Evolutionary conservation across 192 early-diverging fungal species (phyloP).

Genomic region (Linnemannia exigua): DNA sequence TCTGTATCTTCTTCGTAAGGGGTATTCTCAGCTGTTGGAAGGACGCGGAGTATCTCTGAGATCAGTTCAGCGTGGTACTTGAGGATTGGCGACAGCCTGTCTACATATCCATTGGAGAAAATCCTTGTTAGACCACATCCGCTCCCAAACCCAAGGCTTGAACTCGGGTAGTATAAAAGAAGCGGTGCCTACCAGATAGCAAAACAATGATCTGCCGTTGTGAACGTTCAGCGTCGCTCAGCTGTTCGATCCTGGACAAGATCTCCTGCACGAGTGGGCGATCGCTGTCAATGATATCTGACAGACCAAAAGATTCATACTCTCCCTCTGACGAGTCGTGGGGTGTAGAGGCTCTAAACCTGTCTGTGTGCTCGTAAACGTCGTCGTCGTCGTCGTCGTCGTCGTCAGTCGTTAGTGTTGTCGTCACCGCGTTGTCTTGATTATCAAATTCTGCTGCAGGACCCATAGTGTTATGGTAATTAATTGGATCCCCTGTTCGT

Average conservation of each 20-base stretch:
- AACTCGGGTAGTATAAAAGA: background rate
- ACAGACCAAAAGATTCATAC: background rate
- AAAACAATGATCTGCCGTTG: slow-evolving; percentile 18
- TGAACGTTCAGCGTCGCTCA: slow-evolving; percentile 11
- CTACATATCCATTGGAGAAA: background rate
- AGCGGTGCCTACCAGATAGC: slow-evolving; percentile 16
- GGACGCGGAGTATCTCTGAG: slow-evolving; percentile 30
- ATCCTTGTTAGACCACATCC: background rate
- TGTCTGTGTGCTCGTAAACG: background rate
- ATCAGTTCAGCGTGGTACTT: slow-evolving; percentile 43
- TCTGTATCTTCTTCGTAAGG: background rate
- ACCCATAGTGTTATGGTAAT: background rate
- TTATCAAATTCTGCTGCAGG: background rate
- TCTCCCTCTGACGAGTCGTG: background rate
- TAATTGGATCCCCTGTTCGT: too few relatives aligned
- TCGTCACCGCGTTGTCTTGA: background rate
- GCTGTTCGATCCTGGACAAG: slow-evolving; percentile 18
- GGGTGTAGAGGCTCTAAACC: background rate
- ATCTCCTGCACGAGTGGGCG: slow-evolving; percentile 3
- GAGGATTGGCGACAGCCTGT: slow-evolving; percentile 35
- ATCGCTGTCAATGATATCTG: background rate
- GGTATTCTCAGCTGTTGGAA: slow-evolving; percentile 7
- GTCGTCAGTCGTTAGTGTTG: background rate
- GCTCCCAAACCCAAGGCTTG: background rate
- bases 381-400: background rate